A percentile compares a stretch with the other conserved stretches of the same genome.
Evolutionary conservation across 495 filamentous ascomycete species (phyloP).

Genomic region (Filosporella fistucella): DNA sequence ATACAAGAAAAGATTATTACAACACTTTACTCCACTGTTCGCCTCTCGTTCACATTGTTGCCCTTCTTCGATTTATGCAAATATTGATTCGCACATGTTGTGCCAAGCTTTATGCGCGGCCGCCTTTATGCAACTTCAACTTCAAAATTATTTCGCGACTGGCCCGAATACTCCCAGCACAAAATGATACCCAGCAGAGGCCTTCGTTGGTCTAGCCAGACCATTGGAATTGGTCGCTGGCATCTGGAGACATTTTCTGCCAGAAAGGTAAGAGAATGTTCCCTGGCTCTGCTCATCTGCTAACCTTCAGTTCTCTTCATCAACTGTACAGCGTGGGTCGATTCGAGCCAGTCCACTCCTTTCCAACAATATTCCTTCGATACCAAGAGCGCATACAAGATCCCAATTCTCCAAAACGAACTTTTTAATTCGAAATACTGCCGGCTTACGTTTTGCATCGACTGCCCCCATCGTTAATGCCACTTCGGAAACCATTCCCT

Average conservation of each 20-base stretch:
- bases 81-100: too few relatives aligned
- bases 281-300: constrained; percentile 9
- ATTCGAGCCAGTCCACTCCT: constrained; percentile 21
- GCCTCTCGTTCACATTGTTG: too few relatives aligned
- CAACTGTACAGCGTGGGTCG: constrained; percentile 19
- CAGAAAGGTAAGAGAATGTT: constrained; percentile 26
- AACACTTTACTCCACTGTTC: too few relatives aligned
- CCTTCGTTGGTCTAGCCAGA: constrained; percentile 36
- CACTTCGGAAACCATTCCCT: constrained; percentile 11
- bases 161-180: constrained; percentile 1
- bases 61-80: too few relatives aligned
- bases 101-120: too few relatives aligned
- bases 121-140: too few relatives aligned
- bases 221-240: constrained; percentile 27
- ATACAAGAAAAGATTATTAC: too few relatives aligned
- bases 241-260: constrained; percentile 27
- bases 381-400: constrained; percentile 7
- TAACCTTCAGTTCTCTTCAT: constrained; percentile 23
- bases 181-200: constrained; percentile 52
- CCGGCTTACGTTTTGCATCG: constrained; percentile 27
- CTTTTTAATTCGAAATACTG: constrained; percentile 17
- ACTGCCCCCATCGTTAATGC: constrained; percentile 10
- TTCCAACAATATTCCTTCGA: constrained; percentile 7
- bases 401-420: constrained; percentile 10
- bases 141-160: constrained; percentile 23